Evolutionary conservation across 208 protist genomes (phyloP).

Genomic region (Sergeia podlipaevii): DNA sequence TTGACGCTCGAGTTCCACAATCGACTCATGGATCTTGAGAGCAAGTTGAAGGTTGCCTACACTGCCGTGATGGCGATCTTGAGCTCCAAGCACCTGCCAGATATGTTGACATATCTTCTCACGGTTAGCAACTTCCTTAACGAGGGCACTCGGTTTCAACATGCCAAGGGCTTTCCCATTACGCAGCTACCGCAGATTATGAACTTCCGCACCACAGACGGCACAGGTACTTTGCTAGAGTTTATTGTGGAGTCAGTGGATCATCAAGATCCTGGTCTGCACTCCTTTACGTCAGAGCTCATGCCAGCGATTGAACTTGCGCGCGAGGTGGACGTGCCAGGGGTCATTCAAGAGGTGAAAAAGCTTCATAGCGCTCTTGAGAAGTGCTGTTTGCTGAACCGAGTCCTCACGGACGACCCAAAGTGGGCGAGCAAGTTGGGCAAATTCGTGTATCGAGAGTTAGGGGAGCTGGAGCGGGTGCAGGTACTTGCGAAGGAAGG

Average conservation of each 20-base stretch:
- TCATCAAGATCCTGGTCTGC: constrained; percentile 29
- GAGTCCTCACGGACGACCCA: constrained; percentile 41
- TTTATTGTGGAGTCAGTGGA: constrained; percentile 40
- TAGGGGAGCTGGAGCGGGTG: constrained; percentile 32
- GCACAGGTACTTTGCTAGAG: constrained; percentile 57
- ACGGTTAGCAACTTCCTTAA: constrained; percentile 79
- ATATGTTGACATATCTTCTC: constrained; percentile 53
- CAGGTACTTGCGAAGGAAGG: constrained; percentile 46
- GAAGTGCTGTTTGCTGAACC: constrained; percentile 43
- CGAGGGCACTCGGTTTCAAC: constrained; percentile 61
- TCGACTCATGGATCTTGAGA: constrained; percentile 43
- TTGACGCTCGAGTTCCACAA: constrained; percentile 51
- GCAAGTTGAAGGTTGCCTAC: constrained; percentile 37
- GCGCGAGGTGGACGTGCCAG: constrained; percentile 45
- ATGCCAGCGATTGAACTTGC: constrained; percentile 45
- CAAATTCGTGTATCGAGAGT: constrained; percentile 50
- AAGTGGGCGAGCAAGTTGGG: constrained; percentile 55
- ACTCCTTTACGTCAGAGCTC: constrained; percentile 44
- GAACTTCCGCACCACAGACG: constrained; percentile 62
- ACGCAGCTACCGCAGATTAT: constrained; percentile 65
- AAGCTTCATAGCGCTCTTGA: constrained; percentile 31
- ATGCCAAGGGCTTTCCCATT: constrained; percentile 71
- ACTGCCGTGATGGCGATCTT: constrained; percentile 39
- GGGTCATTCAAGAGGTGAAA: constrained; percentile 50
- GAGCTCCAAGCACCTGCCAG: constrained; percentile 38